Evolutionary conservation across 768 basidiomycete species (phyloP).

Genomic region (Lactarius evosmus): DNA sequence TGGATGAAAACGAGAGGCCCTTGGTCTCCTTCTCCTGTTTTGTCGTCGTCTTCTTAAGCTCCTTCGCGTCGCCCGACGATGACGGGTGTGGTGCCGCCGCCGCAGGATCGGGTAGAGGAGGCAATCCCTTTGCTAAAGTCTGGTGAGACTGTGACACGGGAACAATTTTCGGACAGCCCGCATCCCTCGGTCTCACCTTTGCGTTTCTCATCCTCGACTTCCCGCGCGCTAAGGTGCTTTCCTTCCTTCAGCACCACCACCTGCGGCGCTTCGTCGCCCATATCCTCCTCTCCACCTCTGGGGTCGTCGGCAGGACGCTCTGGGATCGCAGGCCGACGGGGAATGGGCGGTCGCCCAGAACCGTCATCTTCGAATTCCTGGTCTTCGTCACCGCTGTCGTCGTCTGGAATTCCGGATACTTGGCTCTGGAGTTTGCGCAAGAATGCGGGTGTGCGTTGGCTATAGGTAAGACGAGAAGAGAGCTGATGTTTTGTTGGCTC

Average conservation of each 20-base stretch:
- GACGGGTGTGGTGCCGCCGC: not conserved
- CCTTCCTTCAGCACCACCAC: constrained; percentile 87
- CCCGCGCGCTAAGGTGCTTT: constrained; percentile 76
- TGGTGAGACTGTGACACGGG: constrained; percentile 12
- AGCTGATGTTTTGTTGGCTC: constrained; percentile 71
- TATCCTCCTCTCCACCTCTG: constrained; percentile 65
- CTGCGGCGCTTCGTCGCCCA: constrained; percentile 77
- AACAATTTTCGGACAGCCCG: not conserved
- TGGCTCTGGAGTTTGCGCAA: constrained; percentile 62
- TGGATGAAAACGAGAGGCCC: constrained; percentile 43
- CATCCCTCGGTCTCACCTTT: constrained; percentile 48
- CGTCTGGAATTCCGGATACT: constrained; percentile 51
- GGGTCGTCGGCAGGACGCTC: constrained; percentile 63
- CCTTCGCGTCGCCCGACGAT: not conserved
- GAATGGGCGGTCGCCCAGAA: constrained; percentile 70
- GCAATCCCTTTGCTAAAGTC: constrained; percentile 55
- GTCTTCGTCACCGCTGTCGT: constrained; percentile 45
- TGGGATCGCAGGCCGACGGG: constrained; percentile 67
- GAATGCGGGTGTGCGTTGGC: constrained; percentile 58
- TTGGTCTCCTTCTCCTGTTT: constrained; percentile 28
- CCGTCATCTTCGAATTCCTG: constrained; percentile 61
- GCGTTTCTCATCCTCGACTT: constrained; percentile 74
- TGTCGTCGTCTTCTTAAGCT: not conserved
- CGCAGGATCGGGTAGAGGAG: constrained; percentile 45
- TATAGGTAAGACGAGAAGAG: constrained; percentile 66